phyloP scores from a whole-genome alignment of 768 basidiomycete species.

The Zangia roseola region DNA sequence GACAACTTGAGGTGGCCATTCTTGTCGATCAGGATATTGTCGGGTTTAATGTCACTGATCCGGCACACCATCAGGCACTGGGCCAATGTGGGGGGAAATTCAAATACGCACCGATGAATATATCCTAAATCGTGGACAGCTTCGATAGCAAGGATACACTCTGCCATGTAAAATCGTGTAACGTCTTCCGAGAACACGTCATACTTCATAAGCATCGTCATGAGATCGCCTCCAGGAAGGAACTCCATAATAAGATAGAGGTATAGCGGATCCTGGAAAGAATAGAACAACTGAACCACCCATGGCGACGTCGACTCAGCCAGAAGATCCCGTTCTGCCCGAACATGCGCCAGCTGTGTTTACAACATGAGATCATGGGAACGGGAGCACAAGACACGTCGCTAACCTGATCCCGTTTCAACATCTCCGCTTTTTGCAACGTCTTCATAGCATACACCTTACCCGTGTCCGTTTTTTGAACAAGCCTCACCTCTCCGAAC shows the following conservation, averaged over 20 bases:
- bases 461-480: conserved; percentile 95
- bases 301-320: conserved; percentile 96
- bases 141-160: conserved; percentile 96
- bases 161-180: conserved; percentile 98
- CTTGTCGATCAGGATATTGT: conserved; percentile 98
- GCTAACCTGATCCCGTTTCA: conserved; percentile 95
- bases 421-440: conserved; percentile 96
- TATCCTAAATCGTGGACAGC: conserved; percentile 98
- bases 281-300: conserved; percentile 98
- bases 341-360: conserved; percentile 88
- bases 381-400: background rate
- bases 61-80: conserved; percentile 1
- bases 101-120: conserved; percentile 82
- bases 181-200: conserved; percentile 99
- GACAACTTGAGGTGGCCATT: conserved; percentile 96
- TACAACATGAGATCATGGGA: conserved; percentile 7
- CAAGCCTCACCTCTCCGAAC: conserved; percentile 90
- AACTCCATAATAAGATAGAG: conserved; percentile 98
- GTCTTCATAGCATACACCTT: conserved; percentile 99
- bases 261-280: conserved; percentile 94
- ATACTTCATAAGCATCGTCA: conserved; percentile 99
- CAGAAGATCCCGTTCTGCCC: conserved; percentile 94
- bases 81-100: background rate
- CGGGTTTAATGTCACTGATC: conserved; percentile 94
- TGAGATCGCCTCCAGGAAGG: conserved; percentile 90